Evolutionary conservation across 2,329 filamentous ascomycete genomes (phyloP).

Genomic region (Clarireedia homoeocarpa): DNA sequence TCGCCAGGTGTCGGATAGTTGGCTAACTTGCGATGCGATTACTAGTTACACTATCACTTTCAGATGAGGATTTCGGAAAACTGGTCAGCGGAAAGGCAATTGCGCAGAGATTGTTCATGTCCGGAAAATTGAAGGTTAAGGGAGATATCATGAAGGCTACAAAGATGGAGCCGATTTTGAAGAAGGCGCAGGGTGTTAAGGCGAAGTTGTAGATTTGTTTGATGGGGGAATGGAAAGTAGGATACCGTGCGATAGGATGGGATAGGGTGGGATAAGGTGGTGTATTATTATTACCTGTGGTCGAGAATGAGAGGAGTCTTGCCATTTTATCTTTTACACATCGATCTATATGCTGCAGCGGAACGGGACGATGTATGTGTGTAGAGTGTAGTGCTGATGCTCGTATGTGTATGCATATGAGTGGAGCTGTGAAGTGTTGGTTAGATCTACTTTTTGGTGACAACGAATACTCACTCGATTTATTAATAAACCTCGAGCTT

Average conservation of each 20-base stretch:
- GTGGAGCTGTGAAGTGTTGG: too few relatives aligned
- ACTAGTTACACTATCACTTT: conserved; percentile 75
- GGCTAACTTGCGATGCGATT: neutral
- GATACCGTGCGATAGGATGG: neutral
- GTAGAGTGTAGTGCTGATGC: too few relatives aligned
- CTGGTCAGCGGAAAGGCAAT: conserved; percentile 84
- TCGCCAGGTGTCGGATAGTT: neutral
- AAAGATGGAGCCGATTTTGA: conserved; percentile 59
- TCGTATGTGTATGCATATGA: too few relatives aligned
- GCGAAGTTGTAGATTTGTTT: conserved; percentile 6
- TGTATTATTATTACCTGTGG: too few relatives aligned
- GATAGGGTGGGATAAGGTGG: too few relatives aligned
- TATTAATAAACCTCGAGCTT: too few relatives aligned
- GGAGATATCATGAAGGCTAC: conserved; percentile 98
- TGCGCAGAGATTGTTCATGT: conserved; percentile 88
- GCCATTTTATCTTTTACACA: too few relatives aligned
- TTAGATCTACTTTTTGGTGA: too few relatives aligned
- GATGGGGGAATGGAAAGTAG: neutral
- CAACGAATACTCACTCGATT: too few relatives aligned
- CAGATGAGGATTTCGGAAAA: conserved; percentile 78
- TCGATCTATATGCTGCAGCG: too few relatives aligned
- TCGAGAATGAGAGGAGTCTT: too few relatives aligned
- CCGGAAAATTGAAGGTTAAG: conserved; percentile 97
- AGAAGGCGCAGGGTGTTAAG: conserved; percentile 3
- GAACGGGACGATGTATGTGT: too few relatives aligned